Conservation (phyloP, 805 yeast species). For the Isabelozyma pseudorhagii region DNA sequence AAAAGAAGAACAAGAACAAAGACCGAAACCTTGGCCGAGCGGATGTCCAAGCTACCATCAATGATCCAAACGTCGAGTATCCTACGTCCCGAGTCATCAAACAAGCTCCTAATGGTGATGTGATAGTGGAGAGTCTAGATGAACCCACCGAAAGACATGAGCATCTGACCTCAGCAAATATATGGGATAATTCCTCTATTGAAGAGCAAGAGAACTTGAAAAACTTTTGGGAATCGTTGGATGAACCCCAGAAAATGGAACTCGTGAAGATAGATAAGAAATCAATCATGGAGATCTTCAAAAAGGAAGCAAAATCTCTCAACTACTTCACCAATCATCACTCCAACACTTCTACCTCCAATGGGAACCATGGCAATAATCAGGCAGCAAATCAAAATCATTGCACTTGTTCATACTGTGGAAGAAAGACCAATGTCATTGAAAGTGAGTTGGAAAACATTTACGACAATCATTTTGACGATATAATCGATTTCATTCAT, state of each 20-base stretch:
- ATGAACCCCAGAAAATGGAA: constrained; percentile 55
- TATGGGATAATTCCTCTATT: constrained; percentile 46
- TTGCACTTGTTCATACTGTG: constrained; percentile 78
- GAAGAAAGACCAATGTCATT: constrained; percentile 64
- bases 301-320: constrained; percentile 30
- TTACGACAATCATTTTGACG: constrained; percentile 65
- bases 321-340: constrained; percentile 1
- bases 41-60: constrained; percentile 41
- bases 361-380: constrained; percentile 35
- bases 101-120: constrained; percentile 72
- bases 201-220: constrained; percentile 53
- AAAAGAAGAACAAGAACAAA: constrained; percentile 32
- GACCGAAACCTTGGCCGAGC: constrained; percentile 6
- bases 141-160: constrained; percentile 9
- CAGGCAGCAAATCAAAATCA: constrained; percentile 24
- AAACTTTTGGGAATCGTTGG: constrained; percentile 64
- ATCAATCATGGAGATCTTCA: constrained; percentile 63
- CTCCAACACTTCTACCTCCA: constrained; percentile 3
- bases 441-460: constrained; percentile 75
- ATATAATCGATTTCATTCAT: constrained; percentile 33
- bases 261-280: constrained; percentile 66
- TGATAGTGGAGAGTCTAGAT: constrained; percentile 61
- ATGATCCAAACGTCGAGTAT: constrained; percentile 59
- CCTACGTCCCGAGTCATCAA: constrained; percentile 71
- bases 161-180: constrained; percentile 13